Base-by-base conservation (phyloP, 2,329 filamentous ascomycete species). In the Cryphonectria carpinicola region DNA sequence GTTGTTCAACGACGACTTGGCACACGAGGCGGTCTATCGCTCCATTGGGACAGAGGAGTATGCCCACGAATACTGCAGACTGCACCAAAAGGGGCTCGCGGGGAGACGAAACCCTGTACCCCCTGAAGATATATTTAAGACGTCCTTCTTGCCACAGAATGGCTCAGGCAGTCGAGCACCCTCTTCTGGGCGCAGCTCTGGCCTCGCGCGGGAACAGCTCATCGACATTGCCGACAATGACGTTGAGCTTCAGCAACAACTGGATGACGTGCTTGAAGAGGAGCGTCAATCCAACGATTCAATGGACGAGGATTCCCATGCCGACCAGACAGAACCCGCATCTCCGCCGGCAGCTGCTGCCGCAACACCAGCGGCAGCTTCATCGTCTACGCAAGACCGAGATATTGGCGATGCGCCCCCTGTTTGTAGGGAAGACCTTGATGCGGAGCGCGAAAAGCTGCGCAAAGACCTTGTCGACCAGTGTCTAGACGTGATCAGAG, bases 401-500 rank as follows among this genome's bases (percentile, higher is more conserved):
- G 76, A 77, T 19, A 11, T 68, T 28, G 73, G 74, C n/a, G 70
- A 71, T 62, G 66, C 71, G 35, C 73, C 82, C 3, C 79, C 80
- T 67, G 80, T 90, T 43, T 92, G 92, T 0, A 86, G 94, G 70
- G 93, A 98, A 70, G 92, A 94, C 74, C 84, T 99, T 8, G 93
- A 97, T 73, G 87, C 88, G 46, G 88, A 93, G 79, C 90, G 96
- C 62, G 85, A 87, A 5, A 87, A 85, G n/a, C 78, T 98, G 56
- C 89, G 93, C 54, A 85, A 89, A 28, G 91, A 93, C 69, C 82
- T 98, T 68, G 95, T 98, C 71, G 95, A 98, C 76, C 92, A 94
- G 70, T 97, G 93, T 74, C 84, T 99, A 32, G 95, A 98, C 76
- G 90, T 98, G 46, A 90, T 99, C 67, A 92, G 95, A 78, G 91